Conservation (phyloP, 2,329 filamentous ascomycete genomes). For the Colletotrichum agaves region DNA sequence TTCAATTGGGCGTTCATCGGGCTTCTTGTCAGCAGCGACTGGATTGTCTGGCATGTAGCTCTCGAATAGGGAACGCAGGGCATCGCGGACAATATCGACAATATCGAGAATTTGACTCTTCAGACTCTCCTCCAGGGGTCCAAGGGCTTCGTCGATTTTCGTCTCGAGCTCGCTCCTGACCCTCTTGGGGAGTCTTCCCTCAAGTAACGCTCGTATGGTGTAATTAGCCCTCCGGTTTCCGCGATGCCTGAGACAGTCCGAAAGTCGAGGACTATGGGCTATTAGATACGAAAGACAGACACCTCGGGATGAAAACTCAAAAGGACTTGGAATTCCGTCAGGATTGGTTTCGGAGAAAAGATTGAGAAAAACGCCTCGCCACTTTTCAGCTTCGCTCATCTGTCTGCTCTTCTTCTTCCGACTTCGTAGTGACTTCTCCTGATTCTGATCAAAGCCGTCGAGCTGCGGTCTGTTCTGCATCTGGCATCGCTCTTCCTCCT, state of each 20-base stretch:
- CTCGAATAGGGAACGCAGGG: background rate
- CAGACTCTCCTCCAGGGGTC: background rate
- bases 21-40: too few species aligned
- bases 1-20: too few species aligned
- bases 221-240: background rate
- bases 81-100: slow-evolving; percentile 2
- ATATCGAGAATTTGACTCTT: background rate
- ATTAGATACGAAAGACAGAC: background rate
- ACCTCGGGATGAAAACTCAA: background rate
- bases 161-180: background rate
- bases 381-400: background rate
- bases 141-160: background rate
- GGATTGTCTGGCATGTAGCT: background rate
- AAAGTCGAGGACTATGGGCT: background rate
- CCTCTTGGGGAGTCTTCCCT: background rate
- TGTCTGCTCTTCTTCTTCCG: background rate
- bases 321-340: background rate
- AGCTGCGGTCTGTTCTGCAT: background rate
- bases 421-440: background rate
- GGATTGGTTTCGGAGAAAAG: background rate
- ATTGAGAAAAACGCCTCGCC: slow-evolving; percentile 2
- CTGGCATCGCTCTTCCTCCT: background rate
- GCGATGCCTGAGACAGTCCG: too few species aligned
- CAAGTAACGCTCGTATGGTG: background rate
- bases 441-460: background rate